Base-by-base conservation (phyloP, 306 rosid species). In the Fragaria iinumae region DNA sequence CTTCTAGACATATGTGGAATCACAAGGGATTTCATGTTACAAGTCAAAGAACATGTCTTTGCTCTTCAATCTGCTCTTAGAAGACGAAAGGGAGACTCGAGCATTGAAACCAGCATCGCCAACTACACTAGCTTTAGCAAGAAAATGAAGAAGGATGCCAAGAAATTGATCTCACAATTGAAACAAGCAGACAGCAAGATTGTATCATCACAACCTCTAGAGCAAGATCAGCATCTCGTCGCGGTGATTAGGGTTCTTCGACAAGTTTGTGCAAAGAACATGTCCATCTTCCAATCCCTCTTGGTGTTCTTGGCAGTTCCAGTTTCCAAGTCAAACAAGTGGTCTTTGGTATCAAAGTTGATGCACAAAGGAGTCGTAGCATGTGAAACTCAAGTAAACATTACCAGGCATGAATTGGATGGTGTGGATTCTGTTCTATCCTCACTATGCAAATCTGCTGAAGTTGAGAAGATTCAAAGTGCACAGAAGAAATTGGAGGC, bases 31-130 rank as follows among this genome's bases (percentile, higher is more conserved):
- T 64, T 72, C 16, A 13, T 84, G 71, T 73, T 73, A 66, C 87
- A 90, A 73, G 75, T 87, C 66, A 88, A 85, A 67, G 91, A 86
- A 81, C 78, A 85, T 57, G 87, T 83, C 67, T 74, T 73, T 74
- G 57, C 84, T 25, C 90, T 94, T 86, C 88, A 85, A 21, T 91
- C 96, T 73, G 72, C 90, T 45, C 80, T 94, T 5, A 63, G 97
- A 27, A 87, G 97, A 71, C 88, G 91, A 81, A 90, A 85, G 74
- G 89, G 88, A 3, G 87, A 87, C 53, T 83, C 90, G 4, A 64
- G 52, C 34, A 49, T 89, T 73, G 89, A 84, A 60, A 86, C 3
- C 49, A 78, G 82, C 64, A 67, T 89, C 5, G 79, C 80, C 0
- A 80, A 74, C 83, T 90, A 86, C 76, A 76, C 10, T 13, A 74